A percentile compares a stretch with the other conserved stretches of the same genome.
Conservation (phyloP, 371 early-diverging fungal genomes). For the Cokeromyces recurvatus region DNA sequence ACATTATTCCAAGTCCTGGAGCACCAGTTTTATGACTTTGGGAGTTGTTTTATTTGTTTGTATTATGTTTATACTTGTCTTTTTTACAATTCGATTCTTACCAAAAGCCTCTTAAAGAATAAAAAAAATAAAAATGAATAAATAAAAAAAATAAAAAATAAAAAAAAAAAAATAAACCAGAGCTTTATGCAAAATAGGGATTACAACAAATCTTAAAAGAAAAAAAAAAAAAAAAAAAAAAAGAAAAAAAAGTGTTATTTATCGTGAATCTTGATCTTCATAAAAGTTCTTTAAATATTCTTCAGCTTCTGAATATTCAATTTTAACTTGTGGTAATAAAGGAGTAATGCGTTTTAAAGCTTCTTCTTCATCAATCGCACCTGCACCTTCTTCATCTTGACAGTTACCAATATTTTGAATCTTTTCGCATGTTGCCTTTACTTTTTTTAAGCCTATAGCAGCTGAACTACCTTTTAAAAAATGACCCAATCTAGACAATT, state of each 20-base stretch:
- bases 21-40: conserved; percentile 68
- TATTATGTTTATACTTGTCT: conserved; percentile 62
- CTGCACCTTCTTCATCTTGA: conserved; percentile 61
- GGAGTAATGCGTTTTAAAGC: conserved; percentile 60
- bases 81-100: conserved; percentile 64
- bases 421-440: conserved; percentile 79
- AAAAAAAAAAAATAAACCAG: too few relatives aligned
- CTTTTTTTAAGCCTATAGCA: conserved; percentile 80
- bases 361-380: conserved; percentile 48
- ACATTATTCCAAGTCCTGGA: conserved; percentile 60
- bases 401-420: conserved; percentile 82
- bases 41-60: conserved; percentile 58
- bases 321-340: conserved; percentile 57
- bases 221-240: too few relatives aligned
- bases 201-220: too few relatives aligned
- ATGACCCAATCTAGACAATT: conserved; percentile 80
- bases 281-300: conserved; percentile 73
- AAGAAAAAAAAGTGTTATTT: too few relatives aligned
- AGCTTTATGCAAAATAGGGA: too few relatives aligned
- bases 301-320: conserved; percentile 75
- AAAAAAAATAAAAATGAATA: too few relatives aligned
- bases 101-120: conserved; percentile 66
- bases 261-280: conserved; percentile 45
- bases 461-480: conserved; percentile 92
- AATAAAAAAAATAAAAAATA: too few relatives aligned